phyloP scores from a whole-genome alignment of 2,329 filamentous ascomycete genomes.

The Colletotrichum spinosum region DNA sequence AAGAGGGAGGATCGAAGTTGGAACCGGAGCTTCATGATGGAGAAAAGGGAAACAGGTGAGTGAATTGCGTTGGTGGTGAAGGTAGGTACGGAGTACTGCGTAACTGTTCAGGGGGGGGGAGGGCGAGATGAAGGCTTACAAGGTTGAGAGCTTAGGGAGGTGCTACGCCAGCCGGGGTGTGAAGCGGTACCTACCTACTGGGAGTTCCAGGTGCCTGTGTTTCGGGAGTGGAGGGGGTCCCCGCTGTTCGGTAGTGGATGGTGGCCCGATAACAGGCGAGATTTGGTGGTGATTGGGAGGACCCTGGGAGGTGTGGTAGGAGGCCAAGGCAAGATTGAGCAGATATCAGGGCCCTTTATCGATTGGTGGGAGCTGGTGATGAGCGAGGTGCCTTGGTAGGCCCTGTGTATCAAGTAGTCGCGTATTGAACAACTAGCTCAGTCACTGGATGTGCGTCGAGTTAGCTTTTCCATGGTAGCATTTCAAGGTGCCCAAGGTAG shows the following conservation, averaged over 20 bases:
- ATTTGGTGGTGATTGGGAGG: slow-evolving; percentile 17
- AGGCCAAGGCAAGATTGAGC: too few species aligned
- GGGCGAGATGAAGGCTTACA: slow-evolving; percentile 35
- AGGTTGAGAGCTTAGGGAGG: slow-evolving; percentile 35
- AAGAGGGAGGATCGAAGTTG: slow-evolving; percentile 8
- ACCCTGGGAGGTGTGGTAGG: slow-evolving; percentile 4
- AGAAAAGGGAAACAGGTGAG: slow-evolving; percentile 1
- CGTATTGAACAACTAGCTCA: too few species aligned
- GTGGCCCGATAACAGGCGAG: not conserved
- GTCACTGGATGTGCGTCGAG: too few species aligned
- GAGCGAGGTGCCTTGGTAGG: too few species aligned
- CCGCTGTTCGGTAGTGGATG: slow-evolving; percentile 33
- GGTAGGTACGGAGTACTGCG: too few species aligned
- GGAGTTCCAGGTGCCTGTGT: slow-evolving; percentile 17
- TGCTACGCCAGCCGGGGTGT: slow-evolving; percentile 7
- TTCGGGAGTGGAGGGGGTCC: slow-evolving; percentile 36
- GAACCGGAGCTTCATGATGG: slow-evolving; percentile 24
- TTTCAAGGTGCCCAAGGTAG: too few species aligned
- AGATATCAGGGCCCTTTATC: too few species aligned
- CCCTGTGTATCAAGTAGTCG: too few species aligned
- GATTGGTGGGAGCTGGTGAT: too few species aligned
- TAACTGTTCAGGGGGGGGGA: slow-evolving; percentile 14
- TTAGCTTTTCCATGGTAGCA: too few species aligned
- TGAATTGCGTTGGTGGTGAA: slow-evolving; percentile 16
- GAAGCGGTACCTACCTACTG: too few species aligned